Evolutionary conservation across 1,284 basidiomycete species (phyloP), one percentile per base, ranked within the genome.

Genomic region (Pisolithus thermaeus): DNA sequence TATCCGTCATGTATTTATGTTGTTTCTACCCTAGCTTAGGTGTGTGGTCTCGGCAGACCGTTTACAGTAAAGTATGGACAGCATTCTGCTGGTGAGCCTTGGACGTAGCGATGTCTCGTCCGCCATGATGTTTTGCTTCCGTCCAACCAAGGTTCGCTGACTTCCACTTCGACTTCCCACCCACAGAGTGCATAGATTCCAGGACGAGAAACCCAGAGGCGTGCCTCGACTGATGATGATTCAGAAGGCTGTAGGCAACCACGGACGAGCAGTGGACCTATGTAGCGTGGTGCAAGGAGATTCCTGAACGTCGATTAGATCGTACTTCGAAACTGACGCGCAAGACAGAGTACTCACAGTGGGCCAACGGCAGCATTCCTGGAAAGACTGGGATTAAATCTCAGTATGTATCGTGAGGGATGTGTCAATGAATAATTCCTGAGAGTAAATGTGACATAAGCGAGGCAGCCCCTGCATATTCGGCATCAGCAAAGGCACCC

Each of bases 371-470:
- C 46, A 22, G 61, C 43, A 22, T 67, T 58, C 28, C 71, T 36
- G 60, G 28, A 46, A 32, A 4, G 48, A 47, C 38, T 44, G 2
- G 46, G 45, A 44, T 53, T 61, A 12, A 86, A 63, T 56, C 70
- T 78, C n/a, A 89, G 65, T 22, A 74, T 68, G 56, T 78, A 85
- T 27, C 75, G 74, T 7, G 73, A 73, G 23, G 72, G 65, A 55
- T 81, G 76, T 4, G 83, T 83, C 46, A 77, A 64, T 0, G 88
- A 91, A 59, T 80, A 76, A 58, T 94, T 95, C 46, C 80, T 77
- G 44, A 95, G 59, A 28, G 67, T 68, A 58, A 92, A 78, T 5
- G 71, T 64, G 11, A 89, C 69, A 0, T 80, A 75, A 3, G 80
- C 66, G 36, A 73, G 70, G 59, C 78, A 82, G 1, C 81, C 73